Percentiles rank a stretch among this genome's conserved stretches.
Evolutionary conservation across 768 basidiomycete species (phyloP).

Genomic region (Leccinum subgranulosum): DNA sequence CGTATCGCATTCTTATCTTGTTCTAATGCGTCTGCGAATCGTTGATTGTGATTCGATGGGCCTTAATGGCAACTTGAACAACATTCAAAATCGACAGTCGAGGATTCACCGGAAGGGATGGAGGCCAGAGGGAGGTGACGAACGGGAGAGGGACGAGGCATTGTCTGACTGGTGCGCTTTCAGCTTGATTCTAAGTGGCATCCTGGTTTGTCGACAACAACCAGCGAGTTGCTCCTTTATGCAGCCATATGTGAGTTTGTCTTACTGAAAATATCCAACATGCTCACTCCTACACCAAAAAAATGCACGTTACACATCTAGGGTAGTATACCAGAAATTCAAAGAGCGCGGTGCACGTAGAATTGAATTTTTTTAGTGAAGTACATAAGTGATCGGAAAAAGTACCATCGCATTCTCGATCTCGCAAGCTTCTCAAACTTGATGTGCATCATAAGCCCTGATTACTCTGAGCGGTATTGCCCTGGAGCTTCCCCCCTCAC

Average conservation of each 20-base stretch:
- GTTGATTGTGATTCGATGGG: background rate
- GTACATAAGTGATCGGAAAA: background rate
- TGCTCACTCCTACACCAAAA: background rate
- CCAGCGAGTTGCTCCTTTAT: no score
- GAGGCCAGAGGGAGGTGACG: no score
- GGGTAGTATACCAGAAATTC: background rate
- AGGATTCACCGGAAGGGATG: no score
- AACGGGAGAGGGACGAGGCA: no score
- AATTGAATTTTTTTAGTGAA: background rate
- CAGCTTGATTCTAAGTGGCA: background rate
- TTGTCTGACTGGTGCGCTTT: background rate
- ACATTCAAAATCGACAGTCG: no score
- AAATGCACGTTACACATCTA: background rate
- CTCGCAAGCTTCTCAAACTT: background rate
- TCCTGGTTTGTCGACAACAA: background rate
- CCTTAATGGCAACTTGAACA: no score
- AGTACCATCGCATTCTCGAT: conserved; percentile 2
- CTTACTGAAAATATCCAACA: no score
- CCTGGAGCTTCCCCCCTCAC: background rate
- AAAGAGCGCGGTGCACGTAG: background rate
- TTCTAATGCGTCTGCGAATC: background rate
- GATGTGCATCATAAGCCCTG: background rate
- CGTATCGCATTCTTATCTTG: background rate
- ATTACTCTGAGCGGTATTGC: background rate
- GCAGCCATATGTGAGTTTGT: no score